Evolutionary conservation across 805 yeast species (phyloP).

Genomic region (Phaffomyces thermotolerans): DNA sequence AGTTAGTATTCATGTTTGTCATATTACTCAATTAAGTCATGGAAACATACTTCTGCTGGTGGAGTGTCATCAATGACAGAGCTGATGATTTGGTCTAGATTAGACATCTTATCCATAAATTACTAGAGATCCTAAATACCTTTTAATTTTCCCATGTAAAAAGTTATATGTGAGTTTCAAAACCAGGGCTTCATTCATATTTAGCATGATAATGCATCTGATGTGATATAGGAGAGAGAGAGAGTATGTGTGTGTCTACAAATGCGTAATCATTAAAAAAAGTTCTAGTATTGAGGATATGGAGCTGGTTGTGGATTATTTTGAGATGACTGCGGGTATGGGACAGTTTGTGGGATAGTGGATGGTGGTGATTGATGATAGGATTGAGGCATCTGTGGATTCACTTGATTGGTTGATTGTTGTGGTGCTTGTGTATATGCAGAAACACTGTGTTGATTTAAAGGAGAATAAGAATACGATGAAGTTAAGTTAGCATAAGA

Average conservation of each 20-base stretch:
- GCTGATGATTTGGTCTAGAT: conserved; percentile 8
- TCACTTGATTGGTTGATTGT: too few species aligned
- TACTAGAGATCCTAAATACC: too few species aligned
- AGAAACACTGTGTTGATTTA: neutral
- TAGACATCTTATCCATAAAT: conserved; percentile 5
- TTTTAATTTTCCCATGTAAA: too few species aligned
- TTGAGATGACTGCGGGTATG: neutral
- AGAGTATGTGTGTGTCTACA: neutral
- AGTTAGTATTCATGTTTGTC: neutral
- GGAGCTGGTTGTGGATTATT: neutral
- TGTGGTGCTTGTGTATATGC: neutral
- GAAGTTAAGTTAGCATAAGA: neutral
- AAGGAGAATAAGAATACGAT: neutral
- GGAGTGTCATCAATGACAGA: conserved; percentile 44
- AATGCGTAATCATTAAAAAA: neutral
- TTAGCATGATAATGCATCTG: too few species aligned
- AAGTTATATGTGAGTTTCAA: too few species aligned
- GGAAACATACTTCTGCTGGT: conserved; percentile 41
- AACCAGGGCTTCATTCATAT: too few species aligned
- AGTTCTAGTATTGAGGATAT: conserved; percentile 6
- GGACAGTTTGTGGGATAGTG: conserved; percentile 7
- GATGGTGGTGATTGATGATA: conserved; percentile 2
- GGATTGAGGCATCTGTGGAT: neutral
- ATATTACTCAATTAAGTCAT: conserved; percentile 1
- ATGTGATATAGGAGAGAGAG: too few species aligned